Evolutionary conservation across 2,329 filamentous ascomycete genomes (phyloP).

Genomic region (Calonectria crousiana): DNA sequence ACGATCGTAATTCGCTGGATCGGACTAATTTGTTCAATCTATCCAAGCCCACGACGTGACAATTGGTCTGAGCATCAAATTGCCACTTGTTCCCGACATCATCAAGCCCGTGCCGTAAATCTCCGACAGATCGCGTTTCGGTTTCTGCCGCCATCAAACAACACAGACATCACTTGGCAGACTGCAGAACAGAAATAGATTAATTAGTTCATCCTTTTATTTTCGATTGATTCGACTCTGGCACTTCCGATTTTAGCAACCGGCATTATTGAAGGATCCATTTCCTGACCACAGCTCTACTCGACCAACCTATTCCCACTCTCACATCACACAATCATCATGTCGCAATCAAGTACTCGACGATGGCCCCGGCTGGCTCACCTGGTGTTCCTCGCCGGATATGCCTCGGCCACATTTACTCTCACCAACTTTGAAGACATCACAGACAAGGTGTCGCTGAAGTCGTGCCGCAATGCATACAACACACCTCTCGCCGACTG

Average conservation of each 20-base stretch:
- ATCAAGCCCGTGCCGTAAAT: conserved; percentile 29
- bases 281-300: not conserved
- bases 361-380: conserved; percentile 41
- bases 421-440: conserved; percentile 58
- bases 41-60: conserved; percentile 14
- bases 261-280: not conserved
- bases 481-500: conserved; percentile 56
- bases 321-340: conserved; percentile 18
- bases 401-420: conserved; percentile 41
- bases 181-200: conserved; percentile 11
- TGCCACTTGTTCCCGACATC: conserved; percentile 21
- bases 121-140: conserved; percentile 42
- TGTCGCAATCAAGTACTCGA: conserved; percentile 31
- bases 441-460: conserved; percentile 50
- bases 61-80: not conserved
- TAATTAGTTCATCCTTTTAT: not conserved
- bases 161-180: conserved; percentile 26
- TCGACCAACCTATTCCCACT: conserved; percentile 10
- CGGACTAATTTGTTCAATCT: conserved; percentile 14
- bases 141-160: conserved; percentile 33
- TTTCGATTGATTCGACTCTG: conserved; percentile 8
- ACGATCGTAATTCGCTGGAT: not conserved
- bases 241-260: not conserved
- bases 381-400: conserved; percentile 39
- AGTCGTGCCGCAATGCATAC: conserved; percentile 57